Conservation (phyloP, 805 yeast species). For the Wickerhamomyces rabaulensis region DNA sequence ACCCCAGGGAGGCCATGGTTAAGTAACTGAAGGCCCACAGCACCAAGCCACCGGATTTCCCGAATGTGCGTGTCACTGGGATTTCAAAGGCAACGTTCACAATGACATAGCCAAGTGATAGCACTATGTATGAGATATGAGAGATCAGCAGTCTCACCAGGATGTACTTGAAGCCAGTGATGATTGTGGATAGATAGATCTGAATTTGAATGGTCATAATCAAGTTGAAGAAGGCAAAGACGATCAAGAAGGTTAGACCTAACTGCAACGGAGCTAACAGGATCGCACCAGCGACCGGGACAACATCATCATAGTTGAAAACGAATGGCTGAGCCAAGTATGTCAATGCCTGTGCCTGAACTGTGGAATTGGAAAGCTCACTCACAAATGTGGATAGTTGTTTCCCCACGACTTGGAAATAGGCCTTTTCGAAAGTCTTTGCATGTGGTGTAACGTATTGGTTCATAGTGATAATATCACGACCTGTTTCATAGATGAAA, state of each 20-base stretch:
- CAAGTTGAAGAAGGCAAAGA: constrained; percentile 68
- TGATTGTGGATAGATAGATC: constrained; percentile 32
- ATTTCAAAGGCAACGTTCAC: constrained; percentile 65
- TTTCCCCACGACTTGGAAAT: constrained; percentile 2
- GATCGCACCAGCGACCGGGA: constrained; percentile 44
- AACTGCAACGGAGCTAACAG: constrained; percentile 64
- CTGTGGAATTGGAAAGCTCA: constrained; percentile 29
- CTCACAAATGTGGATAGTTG: constrained; percentile 18
- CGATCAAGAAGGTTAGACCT: constrained; percentile 65
- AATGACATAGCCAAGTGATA: constrained; percentile 53
- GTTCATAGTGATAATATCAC: constrained; percentile 48
- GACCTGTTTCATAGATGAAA: constrained; percentile 53
- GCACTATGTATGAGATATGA: constrained; percentile 45
- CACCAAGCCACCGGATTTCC: constrained; percentile 64
- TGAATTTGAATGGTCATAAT: constrained; percentile 46
- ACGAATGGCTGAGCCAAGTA: constrained; percentile 12
- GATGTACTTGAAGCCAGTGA: constrained; percentile 39
- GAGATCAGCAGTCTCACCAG: constrained; percentile 36
- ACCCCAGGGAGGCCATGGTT: constrained; percentile 69
- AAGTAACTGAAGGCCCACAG: constrained; percentile 63
- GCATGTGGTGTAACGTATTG: constrained; percentile 39
- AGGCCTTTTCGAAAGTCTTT: constrained; percentile 36
- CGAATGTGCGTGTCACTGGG: constrained; percentile 50
- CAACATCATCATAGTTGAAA: constrained; percentile 33
- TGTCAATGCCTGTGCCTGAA: constrained; percentile 12